Percentiles rank a stretch among this genome's conserved stretches.
These are phyloP conservation scores for Aureobasidium sp. DNA, from an alignment of 2,329 filamentous ascomycete species.

Conservation along the genomic window DNA sequence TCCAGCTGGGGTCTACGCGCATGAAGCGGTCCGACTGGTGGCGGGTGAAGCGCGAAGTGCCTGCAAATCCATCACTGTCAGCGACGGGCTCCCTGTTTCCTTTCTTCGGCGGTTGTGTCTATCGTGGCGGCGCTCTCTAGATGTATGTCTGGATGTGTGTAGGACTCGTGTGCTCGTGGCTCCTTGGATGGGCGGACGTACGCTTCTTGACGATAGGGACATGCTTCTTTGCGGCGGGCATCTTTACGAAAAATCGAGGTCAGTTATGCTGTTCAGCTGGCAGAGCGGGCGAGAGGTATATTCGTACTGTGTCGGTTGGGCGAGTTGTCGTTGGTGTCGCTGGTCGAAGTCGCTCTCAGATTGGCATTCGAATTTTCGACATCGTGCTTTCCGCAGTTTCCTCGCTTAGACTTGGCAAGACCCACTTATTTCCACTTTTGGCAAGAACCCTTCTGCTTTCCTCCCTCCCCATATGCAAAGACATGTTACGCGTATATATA, in stretches of 20 bases:
- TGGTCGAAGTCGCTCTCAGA: neutral
- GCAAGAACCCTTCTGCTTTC: neutral
- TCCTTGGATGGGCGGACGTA: conserved; percentile 57
- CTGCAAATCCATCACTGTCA: conserved; percentile 42
- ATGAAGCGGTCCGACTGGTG: conserved; percentile 98
- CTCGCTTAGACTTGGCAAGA: conserved; percentile 1
- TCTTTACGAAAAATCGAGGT: conserved; percentile 44
- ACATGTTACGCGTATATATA: too few relatives aligned
- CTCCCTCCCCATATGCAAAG: too few relatives aligned
- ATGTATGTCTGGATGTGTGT: neutral
- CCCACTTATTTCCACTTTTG: neutral
- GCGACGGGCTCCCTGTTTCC: conserved; percentile 12
- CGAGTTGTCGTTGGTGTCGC: conserved; percentile 12
- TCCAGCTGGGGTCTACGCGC: conserved; percentile 83
- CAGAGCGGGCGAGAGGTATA: neutral
- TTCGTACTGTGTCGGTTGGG: conserved; percentile 14
- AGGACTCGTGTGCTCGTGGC: neutral
- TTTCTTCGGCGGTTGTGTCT: neutral
- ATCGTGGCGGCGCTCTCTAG: neutral
- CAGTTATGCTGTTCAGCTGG: neutral
- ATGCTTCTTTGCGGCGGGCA: conserved; percentile 99
- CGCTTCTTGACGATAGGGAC: conserved; percentile 99
- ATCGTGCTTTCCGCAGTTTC: neutral
- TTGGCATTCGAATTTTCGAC: neutral
- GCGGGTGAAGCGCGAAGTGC: conserved; percentile 89